Base-by-base conservation (phyloP, 2,329 filamentous ascomycete species). In the Sarocladiaceae sp. region DNA sequence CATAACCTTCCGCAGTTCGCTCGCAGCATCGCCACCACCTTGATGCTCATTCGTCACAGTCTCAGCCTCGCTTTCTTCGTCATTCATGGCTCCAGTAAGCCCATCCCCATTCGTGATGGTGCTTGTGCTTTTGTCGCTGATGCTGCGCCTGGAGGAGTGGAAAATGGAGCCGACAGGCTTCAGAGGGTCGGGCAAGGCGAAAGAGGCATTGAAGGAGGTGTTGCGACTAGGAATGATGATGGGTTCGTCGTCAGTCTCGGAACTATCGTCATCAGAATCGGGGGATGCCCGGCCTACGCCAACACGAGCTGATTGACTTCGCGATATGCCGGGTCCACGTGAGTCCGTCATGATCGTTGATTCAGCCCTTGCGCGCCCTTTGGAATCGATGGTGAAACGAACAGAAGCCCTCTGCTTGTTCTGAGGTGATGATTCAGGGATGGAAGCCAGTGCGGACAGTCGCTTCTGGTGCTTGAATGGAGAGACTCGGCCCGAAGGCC, bases 201-300 rank as follows among this genome's bases (percentile, higher is more conserved):
- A 82, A 1, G 78, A 82, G 13, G 64, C 55, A 37, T 58, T 59
- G 45, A 82, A 82, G 1, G 64, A 67, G 3, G 67, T 67, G 48
- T 70, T 76, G 33, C 78, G 69, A 56, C 78, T 82, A 23, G 79
- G 78, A 31, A 83, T 78, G 41, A 82, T 70, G 48, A 83, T 82
- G 11, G 76, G 77, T 46, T 83, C 80, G 44, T 83, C 79, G 49
- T 83, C 80, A 3, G 72, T 72, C 0, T 78, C 81, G 1, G 76
- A 80, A 2, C 72, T 72, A 37, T 73, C 72, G 23, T 74, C 70
- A 0, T 72, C 72, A 4, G 70, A 72, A 12, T 68, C 67, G 63
- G 67, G 72, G 31, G 62, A 63, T 41, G 61, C 52, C 35, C 53
- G 58, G 21, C 49, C 51, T 16, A 57, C 50, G 45, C 58, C 48